phyloP scores from a whole-genome alignment of 1,284 basidiomycete species.

The Austropuccinia psidii region DNA sequence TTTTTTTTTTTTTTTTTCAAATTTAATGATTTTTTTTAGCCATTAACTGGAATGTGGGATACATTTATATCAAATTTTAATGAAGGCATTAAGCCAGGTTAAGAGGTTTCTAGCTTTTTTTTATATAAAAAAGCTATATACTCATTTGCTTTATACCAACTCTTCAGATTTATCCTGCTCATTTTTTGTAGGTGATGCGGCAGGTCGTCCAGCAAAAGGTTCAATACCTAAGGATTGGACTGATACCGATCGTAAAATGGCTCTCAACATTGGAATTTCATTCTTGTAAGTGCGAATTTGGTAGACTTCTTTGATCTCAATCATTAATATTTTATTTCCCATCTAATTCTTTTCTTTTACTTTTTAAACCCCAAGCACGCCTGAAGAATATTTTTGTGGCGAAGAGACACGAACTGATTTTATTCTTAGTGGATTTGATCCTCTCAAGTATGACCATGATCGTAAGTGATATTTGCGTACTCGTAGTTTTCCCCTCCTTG shows the following conservation, averaged over 20 bases:
- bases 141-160: neutral
- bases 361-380: constrained; percentile 18
- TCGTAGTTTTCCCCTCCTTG: neutral
- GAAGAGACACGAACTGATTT: constrained; percentile 51
- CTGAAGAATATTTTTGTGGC: constrained; percentile 69
- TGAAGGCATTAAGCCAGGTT: constrained; percentile 17
- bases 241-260: constrained; percentile 57
- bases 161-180: constrained; percentile 48
- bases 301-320: neutral
- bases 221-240: constrained; percentile 56
- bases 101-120: no score
- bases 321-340: constrained; percentile 46
- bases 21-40: constrained; percentile 45
- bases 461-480: neutral
- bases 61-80: constrained; percentile 22
- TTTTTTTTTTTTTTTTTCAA: neutral
- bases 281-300: neutral
- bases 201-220: constrained; percentile 56
- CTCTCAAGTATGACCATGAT: constrained; percentile 37
- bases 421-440: constrained; percentile 56
- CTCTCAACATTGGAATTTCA: constrained; percentile 6
- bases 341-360: constrained; percentile 35
- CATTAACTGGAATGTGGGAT: constrained; percentile 78
- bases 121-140: no score
- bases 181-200: constrained; percentile 84